Base-by-base conservation (phyloP, 495 filamentous ascomycete genomes). In the Cladorrhinum samala region DNA sequence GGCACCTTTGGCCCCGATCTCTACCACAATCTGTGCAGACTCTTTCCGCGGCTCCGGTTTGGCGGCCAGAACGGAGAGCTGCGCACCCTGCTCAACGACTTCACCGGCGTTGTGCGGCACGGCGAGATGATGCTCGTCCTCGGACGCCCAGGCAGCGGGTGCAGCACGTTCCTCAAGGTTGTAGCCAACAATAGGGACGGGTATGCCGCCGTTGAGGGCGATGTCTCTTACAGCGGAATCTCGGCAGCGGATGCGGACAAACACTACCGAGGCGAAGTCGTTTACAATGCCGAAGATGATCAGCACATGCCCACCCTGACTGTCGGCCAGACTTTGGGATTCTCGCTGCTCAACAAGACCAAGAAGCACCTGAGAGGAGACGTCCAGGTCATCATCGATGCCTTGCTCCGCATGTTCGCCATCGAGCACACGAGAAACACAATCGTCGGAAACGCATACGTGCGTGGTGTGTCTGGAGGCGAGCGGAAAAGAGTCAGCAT, bases 1-100 rank as follows among this genome's bases (percentile, higher is more conserved):
- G 86, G 88, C 3, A 90, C 87, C 0, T 92, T 94, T 65, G 89
- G 89, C 0, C 88, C 88, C 0, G 89, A 94, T 70, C 64, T 92
- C 11, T 94, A 90, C 58, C 75, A 73, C 14, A 70, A 88, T n/a
- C 54, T 91, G 20, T 77, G 78, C 38, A 65, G 72, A 4, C 87
- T 82, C 57, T 71, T 91, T 37, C 87, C 88, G 0, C 69, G 68
- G n/a, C 61, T 90, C 14, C 81, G 71, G 11, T 71, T 65, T n/a
- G 57, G 83, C 11, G 56, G 46, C 9, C 36, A 62, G 8, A 56
- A 59, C 33, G 58, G 55, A 23, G 55, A 80, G 75, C 56, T 75
- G 72, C 57, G 75, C 2, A 83, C 80, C 7, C 64, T 95, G 44
- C 81, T 92, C 50, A 68, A 88, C 61, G 84, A 90, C 59, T 91